Base-by-base conservation (phyloP, 306 rosid species). In the Cajanus cajan region DNA sequence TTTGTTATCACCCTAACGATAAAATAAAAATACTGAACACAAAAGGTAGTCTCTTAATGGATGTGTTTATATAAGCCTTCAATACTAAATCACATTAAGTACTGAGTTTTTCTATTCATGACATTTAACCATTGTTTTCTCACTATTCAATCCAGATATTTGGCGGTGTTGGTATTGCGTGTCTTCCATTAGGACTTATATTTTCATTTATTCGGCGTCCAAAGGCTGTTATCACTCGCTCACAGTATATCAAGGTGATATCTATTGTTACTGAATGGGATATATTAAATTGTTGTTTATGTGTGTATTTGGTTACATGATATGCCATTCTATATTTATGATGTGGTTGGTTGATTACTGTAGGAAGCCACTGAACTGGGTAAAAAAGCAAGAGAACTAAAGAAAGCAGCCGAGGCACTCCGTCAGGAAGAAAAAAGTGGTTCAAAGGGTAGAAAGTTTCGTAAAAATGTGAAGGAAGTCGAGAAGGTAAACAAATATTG, bases 281-380 rank as follows among this genome's bases (percentile, higher is more conserved):
- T n/a, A 2, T 34, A 31, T 72, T 45, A 15, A 7, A 6, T 57
- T 57, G 19, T 61, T 64, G 5, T 16, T 58, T 82, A 37, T 66
- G 11, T 52, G 45, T 68, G 19, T 61, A 15, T 61, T 61, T 33
- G 41, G 19, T 61, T 28, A 7, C 4, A 8, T 61, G 21, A 57
- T 58, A 31, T 79, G 25, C 7, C 31, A 8, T 39, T 6, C 47
- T 78, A 31, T 66, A 25, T 68, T 31, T 41, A 74, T 41, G 54
- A 43, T 81, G 63, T 80, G 58, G 14, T 81, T 81, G 74, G 69
- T 59, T 74, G 72, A 25, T 45, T 85, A n/a, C 74, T 61, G 55
- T 4, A 91, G 98, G 98, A 93, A 93, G 98, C 98, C 39, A 93
- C 98, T 36, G 98, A 90, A 45, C 82, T 93, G 7, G 93, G 90